These are phyloP conservation scores for Vitis amurensis DNA, from an alignment of 164 flowering plant species.

Conservation along the genomic window DNA sequence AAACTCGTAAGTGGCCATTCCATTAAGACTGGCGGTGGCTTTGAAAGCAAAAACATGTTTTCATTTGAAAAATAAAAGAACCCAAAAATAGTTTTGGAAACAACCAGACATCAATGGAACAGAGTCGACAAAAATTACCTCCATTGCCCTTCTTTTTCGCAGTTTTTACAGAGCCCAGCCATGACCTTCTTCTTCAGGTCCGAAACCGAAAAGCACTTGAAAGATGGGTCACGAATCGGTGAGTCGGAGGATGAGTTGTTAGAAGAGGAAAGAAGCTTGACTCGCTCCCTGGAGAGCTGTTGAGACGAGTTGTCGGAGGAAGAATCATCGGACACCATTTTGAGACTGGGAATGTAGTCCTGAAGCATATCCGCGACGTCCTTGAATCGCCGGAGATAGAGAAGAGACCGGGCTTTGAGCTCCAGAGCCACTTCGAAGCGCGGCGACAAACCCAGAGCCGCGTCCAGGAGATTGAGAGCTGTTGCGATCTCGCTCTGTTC, in stretches of 20 bases:
- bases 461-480: constrained; percentile 73
- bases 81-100: background rate
- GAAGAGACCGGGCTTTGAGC: constrained; percentile 82
- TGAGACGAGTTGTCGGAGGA: constrained; percentile 55
- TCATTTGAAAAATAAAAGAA: background rate
- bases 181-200: constrained; percentile 88
- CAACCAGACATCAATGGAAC: background rate
- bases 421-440: constrained; percentile 75
- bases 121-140: constrained; percentile 53
- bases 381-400: constrained; percentile 73
- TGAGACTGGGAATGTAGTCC: constrained; percentile 87
- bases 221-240: constrained; percentile 31
- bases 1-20: too few species aligned
- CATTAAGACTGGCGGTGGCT: too few species aligned
- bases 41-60: too few species aligned
- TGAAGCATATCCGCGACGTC: constrained; percentile 94
- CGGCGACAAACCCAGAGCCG: constrained; percentile 76
- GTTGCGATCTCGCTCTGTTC: constrained; percentile 63
- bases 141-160: constrained; percentile 89
- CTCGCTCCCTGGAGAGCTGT: constrained; percentile 61
- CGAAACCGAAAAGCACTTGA: constrained; percentile 91
- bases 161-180: constrained; percentile 66
- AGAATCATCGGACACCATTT: constrained; percentile 51
- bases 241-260: constrained; percentile 32
- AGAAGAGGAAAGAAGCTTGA: constrained; percentile 56